Evolutionary conservation across 305 asterid species (phyloP).

Genomic region (Rubia occidens): DNA sequence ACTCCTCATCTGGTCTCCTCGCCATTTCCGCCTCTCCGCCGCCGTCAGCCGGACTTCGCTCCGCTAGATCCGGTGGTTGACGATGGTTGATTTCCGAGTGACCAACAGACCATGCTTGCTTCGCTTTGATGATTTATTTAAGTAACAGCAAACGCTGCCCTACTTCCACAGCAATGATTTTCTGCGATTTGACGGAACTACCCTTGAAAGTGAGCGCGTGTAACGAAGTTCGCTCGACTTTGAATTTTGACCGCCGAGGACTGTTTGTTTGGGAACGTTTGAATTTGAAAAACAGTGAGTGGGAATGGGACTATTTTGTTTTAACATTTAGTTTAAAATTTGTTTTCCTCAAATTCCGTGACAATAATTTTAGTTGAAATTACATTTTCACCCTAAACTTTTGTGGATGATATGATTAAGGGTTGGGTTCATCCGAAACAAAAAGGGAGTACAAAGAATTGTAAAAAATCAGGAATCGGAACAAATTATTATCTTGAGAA

Average conservation of each 20-base stretch:
- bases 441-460: no score
- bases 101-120: not conserved
- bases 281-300: not conserved
- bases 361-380: no score
- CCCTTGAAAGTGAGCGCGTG: slow-evolving; percentile 3
- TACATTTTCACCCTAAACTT: no score
- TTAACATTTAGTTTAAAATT: no score
- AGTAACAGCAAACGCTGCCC: not conserved
- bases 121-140: not conserved
- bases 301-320: not conserved
- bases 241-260: not conserved
- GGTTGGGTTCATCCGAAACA: no score
- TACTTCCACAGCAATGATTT: slow-evolving; percentile 1
- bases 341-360: no score
- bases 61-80: slow-evolving; percentile 8
- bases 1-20: slow-evolving; percentile 56
- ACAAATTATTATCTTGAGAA: no score
- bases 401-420: no score
- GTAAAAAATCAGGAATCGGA: no score
- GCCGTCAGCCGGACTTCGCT: not conserved
- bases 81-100: slow-evolving; percentile 13
- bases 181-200: not conserved
- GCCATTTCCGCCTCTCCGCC: slow-evolving; percentile 30
- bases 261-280: not conserved
- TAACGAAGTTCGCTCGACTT: not conserved